These are phyloP conservation scores for Curvularia verruculosa DNA, from an alignment of 2,329 filamentous ascomycete genomes.

Conservation along the genomic window DNA sequence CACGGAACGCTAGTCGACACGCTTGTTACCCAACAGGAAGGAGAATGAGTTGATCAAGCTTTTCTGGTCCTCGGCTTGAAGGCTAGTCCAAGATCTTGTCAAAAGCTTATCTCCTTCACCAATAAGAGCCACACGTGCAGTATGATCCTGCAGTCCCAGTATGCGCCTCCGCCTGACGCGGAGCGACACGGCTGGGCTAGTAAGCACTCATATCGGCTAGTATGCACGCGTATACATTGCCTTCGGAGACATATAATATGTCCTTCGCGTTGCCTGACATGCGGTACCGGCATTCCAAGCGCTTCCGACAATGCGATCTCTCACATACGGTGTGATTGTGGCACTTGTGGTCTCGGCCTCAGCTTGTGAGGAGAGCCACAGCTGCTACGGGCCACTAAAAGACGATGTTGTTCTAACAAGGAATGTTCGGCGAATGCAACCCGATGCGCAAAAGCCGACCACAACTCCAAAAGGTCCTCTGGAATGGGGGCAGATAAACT, in stretches of 20 bases:
- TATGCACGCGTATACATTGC: constrained; percentile 1
- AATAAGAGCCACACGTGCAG: constrained; percentile 24
- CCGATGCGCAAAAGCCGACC: constrained; percentile 51
- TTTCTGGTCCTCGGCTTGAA: constrained; percentile 13
- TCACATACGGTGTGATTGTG: constrained; percentile 14
- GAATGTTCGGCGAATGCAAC: constrained; percentile 53
- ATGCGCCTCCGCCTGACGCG: not conserved
- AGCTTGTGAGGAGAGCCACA: constrained; percentile 42
- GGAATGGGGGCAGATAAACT: constrained; percentile 69
- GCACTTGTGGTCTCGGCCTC: constrained; percentile 13
- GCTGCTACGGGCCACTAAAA: constrained; percentile 50
- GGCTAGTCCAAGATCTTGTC: constrained; percentile 8
- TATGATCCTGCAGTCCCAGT: constrained; percentile 3
- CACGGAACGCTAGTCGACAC: constrained; percentile 19
- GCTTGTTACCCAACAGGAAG: constrained; percentile 29
- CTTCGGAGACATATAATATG: constrained; percentile 12
- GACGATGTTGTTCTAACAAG: constrained; percentile 51
- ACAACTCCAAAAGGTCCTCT: constrained; percentile 50
- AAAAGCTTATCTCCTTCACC: constrained; percentile 30
- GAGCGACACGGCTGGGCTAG: not conserved
- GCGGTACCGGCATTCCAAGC: not conserved
- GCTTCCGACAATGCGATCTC: constrained; percentile 18
- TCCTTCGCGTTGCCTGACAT: not conserved
- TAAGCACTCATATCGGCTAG: not conserved
- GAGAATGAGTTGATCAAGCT: constrained; percentile 26